A percentile compares a stretch with the other conserved stretches of the same genome.
These are phyloP conservation scores for Prunus armeniaca DNA, from an alignment of 306 rosid genomes.

Conservation along the genomic window DNA sequence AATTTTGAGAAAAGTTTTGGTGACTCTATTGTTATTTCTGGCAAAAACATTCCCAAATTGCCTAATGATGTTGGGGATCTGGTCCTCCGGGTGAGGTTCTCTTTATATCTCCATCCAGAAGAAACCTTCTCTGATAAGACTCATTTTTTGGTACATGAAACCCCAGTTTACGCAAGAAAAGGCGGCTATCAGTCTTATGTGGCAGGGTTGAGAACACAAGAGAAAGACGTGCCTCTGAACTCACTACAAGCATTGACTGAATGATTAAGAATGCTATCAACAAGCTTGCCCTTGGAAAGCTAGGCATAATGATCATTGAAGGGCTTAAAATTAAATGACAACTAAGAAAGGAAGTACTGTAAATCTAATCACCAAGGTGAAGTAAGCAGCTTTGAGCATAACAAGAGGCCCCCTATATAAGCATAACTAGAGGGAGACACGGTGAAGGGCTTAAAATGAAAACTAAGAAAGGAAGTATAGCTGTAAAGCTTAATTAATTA, in stretches of 20 bases:
- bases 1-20: not conserved
- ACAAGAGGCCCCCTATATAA: not conserved
- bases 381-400: slow-evolving; percentile 4
- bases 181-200: not conserved
- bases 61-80: slow-evolving; percentile 52
- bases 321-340: not conserved
- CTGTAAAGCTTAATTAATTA: not conserved
- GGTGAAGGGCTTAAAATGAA: not conserved
- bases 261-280: not conserved
- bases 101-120: too few relatives aligned
- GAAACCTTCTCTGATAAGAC: slow-evolving; percentile 4
- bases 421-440: not conserved
- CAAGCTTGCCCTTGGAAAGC: not conserved
- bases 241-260: not conserved
- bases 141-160: not conserved
- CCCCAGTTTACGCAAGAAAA: not conserved
- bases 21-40: not conserved
- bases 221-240: slow-evolving; percentile 15
- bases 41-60: not conserved
- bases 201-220: slow-evolving; percentile 4
- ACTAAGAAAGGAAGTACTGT: not conserved
- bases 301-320: not conserved
- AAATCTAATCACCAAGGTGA: not conserved
- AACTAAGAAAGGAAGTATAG: not conserved
- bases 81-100: slow-evolving; percentile 42